Conservation (phyloP, 176 grass and related monocot species). For the Musa schizocarpa region DNA sequence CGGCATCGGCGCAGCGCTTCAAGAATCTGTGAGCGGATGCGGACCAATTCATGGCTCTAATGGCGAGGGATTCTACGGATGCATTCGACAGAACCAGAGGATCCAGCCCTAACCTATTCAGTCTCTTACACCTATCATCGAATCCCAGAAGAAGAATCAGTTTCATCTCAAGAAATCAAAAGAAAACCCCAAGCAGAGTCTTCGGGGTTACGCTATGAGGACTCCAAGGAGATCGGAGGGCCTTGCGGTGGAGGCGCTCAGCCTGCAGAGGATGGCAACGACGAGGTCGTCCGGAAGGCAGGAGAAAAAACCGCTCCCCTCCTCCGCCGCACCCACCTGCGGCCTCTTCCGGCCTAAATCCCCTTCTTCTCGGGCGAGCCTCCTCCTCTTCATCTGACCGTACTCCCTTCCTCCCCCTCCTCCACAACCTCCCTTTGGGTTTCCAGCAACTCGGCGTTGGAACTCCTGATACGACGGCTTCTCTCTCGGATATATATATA, state of each 20-base stretch:
- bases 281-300: slow-evolving; percentile 53
- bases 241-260: slow-evolving; percentile 12
- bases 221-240: slow-evolving; percentile 35
- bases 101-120: slow-evolving; percentile 31
- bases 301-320: slow-evolving; percentile 29
- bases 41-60: slow-evolving; percentile 32
- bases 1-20: slow-evolving; percentile 33
- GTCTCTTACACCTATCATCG: slow-evolving; percentile 43
- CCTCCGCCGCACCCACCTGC: not conserved
- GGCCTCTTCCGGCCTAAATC: not conserved
- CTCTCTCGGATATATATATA: too few relatives aligned
- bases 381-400: not conserved
- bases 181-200: not conserved
- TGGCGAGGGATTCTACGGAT: slow-evolving; percentile 26
- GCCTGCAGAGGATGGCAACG: slow-evolving; percentile 27
- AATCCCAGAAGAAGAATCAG: not conserved
- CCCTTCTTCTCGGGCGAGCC: slow-evolving; percentile 4
- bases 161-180: not conserved
- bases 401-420: slow-evolving; percentile 7
- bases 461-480: not conserved
- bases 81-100: slow-evolving; percentile 33
- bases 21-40: slow-evolving; percentile 36
- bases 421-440: not conserved
- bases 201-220: slow-evolving; percentile 23
- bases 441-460: not conserved